A percentile compares a stretch with the other conserved stretches of the same genome.
Conservation (phyloP, 2,329 filamentous ascomycete genomes). For the Arthrobotrys conoides region DNA sequence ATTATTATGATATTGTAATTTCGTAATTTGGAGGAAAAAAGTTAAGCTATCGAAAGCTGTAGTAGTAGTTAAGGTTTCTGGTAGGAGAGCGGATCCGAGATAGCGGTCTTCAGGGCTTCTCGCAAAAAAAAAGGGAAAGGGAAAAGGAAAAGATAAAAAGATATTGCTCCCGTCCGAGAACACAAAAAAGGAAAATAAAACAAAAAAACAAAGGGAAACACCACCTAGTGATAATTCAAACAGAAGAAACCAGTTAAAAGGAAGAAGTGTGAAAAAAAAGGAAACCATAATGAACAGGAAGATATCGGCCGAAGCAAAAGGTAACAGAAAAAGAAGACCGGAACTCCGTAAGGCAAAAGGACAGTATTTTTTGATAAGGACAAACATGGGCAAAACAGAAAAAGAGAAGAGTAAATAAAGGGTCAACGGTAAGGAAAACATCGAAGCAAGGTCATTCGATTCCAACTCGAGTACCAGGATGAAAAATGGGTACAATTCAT, state of each 20-base stretch:
- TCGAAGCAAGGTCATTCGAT: slow-evolving; percentile 62
- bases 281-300: slow-evolving; percentile 35
- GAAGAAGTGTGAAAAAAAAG: neutral
- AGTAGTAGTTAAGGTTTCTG: neutral
- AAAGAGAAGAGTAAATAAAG: slow-evolving; percentile 19
- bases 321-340: slow-evolving; percentile 38
- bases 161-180: slow-evolving; percentile 62
- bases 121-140: slow-evolving; percentile 31
- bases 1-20: slow-evolving; percentile 60
- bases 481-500: slow-evolving; percentile 53
- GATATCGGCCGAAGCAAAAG: slow-evolving; percentile 56
- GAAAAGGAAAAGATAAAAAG: slow-evolving; percentile 59
- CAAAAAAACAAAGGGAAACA: slow-evolving; percentile 59
- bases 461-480: slow-evolving; percentile 47
- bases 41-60: slow-evolving; percentile 32
- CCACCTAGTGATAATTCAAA: slow-evolving; percentile 58
- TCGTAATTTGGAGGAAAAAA: slow-evolving; percentile 36
- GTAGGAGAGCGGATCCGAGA: slow-evolving; percentile 32
- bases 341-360: slow-evolving; percentile 56
- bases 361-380: slow-evolving; percentile 44
- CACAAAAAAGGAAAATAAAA: slow-evolving; percentile 49
- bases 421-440: slow-evolving; percentile 43
- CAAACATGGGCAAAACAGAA: slow-evolving; percentile 29
- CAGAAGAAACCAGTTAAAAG: slow-evolving; percentile 9
- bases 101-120: slow-evolving; percentile 7